A percentile compares a stretch with the other conserved stretches of the same genome.
These are phyloP conservation scores for Sarocladiaceae sp. DNA, from an alignment of 2,329 filamentous ascomycete genomes.

Conservation along the genomic window DNA sequence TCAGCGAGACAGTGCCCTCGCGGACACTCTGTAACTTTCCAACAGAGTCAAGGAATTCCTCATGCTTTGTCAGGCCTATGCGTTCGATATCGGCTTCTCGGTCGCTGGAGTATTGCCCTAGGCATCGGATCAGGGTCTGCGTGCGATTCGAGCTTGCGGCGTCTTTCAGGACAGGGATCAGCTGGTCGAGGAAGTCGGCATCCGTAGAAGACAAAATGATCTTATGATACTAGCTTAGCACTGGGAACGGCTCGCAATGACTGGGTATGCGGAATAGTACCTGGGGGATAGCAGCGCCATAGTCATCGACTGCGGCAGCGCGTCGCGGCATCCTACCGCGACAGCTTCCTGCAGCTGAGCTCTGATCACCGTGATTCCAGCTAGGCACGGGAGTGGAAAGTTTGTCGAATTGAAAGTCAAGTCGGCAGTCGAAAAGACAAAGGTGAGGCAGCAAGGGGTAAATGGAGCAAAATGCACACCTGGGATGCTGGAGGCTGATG, in stretches of 20 bases:
- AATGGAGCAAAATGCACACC: too few relatives aligned
- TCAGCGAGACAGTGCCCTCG: slow-evolving; percentile 82
- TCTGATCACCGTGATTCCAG: too few relatives aligned
- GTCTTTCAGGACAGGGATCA: slow-evolving; percentile 92
- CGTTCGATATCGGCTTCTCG: slow-evolving; percentile 88
- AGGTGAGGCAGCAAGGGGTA: too few relatives aligned
- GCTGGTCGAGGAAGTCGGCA: slow-evolving; percentile 87
- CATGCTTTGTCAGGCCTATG: slow-evolving; percentile 92
- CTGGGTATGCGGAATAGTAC: slow-evolving; percentile 20
- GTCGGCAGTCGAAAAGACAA: too few relatives aligned
- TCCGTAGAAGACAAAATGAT: slow-evolving; percentile 91
- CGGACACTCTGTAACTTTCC: slow-evolving; percentile 89
- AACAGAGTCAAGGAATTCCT: slow-evolving; percentile 91
- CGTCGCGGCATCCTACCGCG: slow-evolving; percentile 35
- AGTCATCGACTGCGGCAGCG: slow-evolving; percentile 39
- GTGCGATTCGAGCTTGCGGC: slow-evolving; percentile 70
- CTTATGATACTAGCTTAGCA: slow-evolving; percentile 37
- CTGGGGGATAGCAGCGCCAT: slow-evolving; percentile 39
- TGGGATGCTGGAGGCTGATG: not conserved
- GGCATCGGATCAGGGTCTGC: slow-evolving; percentile 66
- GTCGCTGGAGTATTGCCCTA: slow-evolving; percentile 68
- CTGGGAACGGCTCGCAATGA: too few relatives aligned
- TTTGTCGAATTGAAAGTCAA: too few relatives aligned
- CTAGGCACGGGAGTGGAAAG: too few relatives aligned
- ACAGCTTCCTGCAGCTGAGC: slow-evolving; percentile 6